These are phyloP conservation scores for Rhizomucor pusillus DNA, from an alignment of 371 early-diverging fungal genomes.

Conservation along the genomic window DNA sequence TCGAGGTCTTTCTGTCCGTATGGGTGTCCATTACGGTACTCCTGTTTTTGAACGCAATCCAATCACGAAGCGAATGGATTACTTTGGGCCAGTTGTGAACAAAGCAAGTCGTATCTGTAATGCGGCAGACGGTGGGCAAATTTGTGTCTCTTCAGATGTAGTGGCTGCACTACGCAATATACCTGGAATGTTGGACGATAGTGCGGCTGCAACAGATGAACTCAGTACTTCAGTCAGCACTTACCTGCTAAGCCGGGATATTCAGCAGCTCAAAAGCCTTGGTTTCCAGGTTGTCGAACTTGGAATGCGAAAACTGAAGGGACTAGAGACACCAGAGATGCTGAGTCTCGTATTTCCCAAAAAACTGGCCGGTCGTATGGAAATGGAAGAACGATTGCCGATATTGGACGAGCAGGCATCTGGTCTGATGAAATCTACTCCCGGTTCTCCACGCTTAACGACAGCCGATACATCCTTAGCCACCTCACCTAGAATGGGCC, in stretches of 20 bases:
- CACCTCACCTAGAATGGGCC: background rate
- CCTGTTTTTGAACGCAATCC: constrained; percentile 92
- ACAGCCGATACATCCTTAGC: background rate
- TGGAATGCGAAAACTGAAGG: constrained; percentile 84
- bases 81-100: constrained; percentile 95
- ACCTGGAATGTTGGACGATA: constrained; percentile 32
- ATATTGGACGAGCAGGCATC: constrained; percentile 2
- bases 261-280: constrained; percentile 65
- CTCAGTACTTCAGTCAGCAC: constrained; percentile 13
- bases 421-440: background rate
- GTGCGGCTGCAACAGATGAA: constrained; percentile 13
- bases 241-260: constrained; percentile 50
- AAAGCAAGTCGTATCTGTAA: constrained; percentile 85
- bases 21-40: constrained; percentile 94
- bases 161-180: constrained; percentile 49
- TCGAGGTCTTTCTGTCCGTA: constrained; percentile 88
- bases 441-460: background rate
- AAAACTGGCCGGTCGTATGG: constrained; percentile 48
- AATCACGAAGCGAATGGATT: constrained; percentile 92
- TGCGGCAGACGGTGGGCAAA: constrained; percentile 93
- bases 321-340: constrained; percentile 86
- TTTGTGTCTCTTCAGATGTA: constrained; percentile 69
- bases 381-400: constrained; percentile 18
- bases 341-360: constrained; percentile 75
- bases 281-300: constrained; percentile 72